Conservation (phyloP, 371 early-diverging fungal genomes). For the Saksenaea vasiformis region DNA sequence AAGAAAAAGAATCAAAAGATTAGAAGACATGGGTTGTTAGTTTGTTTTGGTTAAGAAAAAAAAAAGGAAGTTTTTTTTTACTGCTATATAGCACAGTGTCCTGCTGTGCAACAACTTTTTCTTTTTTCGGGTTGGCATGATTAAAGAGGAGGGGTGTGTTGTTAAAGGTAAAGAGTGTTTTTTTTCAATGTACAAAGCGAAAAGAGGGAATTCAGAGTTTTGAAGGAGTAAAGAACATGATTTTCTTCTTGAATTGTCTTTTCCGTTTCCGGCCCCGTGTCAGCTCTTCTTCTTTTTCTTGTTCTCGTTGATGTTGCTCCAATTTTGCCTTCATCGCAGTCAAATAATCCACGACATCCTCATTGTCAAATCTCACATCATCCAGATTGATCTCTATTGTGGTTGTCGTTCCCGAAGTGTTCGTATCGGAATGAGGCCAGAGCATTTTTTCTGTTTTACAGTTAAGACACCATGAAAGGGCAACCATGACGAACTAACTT, state of each 20-base stretch:
- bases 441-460: not conserved
- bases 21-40: not conserved
- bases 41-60: not conserved
- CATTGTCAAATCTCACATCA: not conserved
- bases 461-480: not conserved
- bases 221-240: constrained; percentile 1
- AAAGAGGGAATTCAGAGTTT: not conserved
- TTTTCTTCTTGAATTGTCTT: not conserved
- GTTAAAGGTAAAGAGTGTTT: not conserved
- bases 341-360: not conserved
- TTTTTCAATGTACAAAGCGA: not conserved
- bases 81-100: not conserved
- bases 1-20: not conserved
- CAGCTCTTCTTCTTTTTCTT: constrained; percentile 1
- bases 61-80: not conserved
- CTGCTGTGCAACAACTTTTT: not conserved
- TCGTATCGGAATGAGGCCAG: not conserved
- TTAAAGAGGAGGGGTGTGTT: not conserved
- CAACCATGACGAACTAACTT: not conserved
- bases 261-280: constrained; percentile 4
- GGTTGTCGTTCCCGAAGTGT: not conserved
- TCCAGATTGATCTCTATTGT: not conserved
- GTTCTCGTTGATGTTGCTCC: not conserved
- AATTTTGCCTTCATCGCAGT: not conserved
- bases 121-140: not conserved